Evolutionary conservation across 805 yeast species (phyloP), one percentile per base, ranked within the genome.

Genomic region (Saccharomyces mikatae): DNA sequence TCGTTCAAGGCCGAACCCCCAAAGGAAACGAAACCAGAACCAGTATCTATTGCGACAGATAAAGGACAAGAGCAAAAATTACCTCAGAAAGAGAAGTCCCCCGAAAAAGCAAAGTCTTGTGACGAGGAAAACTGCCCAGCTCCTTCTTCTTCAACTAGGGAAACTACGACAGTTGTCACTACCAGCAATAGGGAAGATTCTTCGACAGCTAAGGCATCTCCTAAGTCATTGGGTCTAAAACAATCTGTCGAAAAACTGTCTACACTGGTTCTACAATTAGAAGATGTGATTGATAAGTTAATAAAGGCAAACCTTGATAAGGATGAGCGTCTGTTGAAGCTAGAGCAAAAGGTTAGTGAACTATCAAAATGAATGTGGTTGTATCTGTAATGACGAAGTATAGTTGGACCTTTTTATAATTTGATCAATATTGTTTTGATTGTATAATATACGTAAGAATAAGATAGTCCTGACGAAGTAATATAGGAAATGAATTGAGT

Each of bases 191-290:
- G 71, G 46, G 30, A 47, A 22, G 54, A 22, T 21, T n/a, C 17
- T 13, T 36, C 44, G 2, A 50, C 47, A 2, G 48, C 56, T 11
- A 32, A 49, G 36, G 52, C 52, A 24, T 51, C 56, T 17, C 67
- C 74, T 29, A 76, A 78, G 28, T 81, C 87, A 21, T 77, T 86
- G 31, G 86, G 90, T 0, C 74, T 87, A 56, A 85, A 85, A 62
- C 85, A 81, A 9, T 82, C 89, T 1, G 84, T 87, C 31, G 92
- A 85, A 59, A 84, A 79, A 58, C 73, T 87, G 53, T 81, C 86
- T 4, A 55, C 71, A 2, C 69, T 87, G 32, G 89, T 85, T 22
- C 72, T 74, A 2, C 73, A 76, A 29, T 74, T 87, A 49, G 90
- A 87, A 65, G 53, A 71, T 0, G 80, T 83, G 47, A 78, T 87